Base-by-base conservation (phyloP, 192 early-diverging fungal species). In the Linnemannia exigua region DNA sequence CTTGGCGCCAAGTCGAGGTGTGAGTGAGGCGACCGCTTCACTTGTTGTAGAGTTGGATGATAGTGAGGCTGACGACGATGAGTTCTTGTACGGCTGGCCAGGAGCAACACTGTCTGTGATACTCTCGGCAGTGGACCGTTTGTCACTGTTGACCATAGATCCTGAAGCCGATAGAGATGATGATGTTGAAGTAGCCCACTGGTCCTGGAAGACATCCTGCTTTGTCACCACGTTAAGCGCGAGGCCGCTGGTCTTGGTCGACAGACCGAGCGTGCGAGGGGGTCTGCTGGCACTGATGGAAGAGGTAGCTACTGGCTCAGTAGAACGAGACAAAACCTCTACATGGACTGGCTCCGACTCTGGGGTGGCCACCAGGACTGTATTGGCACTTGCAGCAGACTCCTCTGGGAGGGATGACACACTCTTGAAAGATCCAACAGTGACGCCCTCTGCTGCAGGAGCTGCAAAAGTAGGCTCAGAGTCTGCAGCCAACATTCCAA, bases 121-220 rank as follows among this genome's bases (percentile, higher is more conserved):
- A 41, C 72, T 74, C 14, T 74, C 70, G 20, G 46, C 28, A 47
- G 36, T 72, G 5, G 67, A 44, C 4, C 66, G 71, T 63, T 67
- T 72, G 16, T 83, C 81, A 22, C 81, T 76, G 20, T 38, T 75
- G 25, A 69, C 74, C 35, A 74, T 75, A 1, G 80, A 72, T 35
- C 47, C 61, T n/a, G 46, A 52, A 19, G 82, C 82, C n/a, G 77
- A 79, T 8, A 73, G 50, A 2, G 79, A 80, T 0, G 74, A 77
- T 5, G 78, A 12, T 5, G 69, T 61, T 0, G 84, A 86, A 5
- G 74, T 44, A 6, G 35, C 50, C 78, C 78, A 86, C 17, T 80
- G 77, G 11, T 86, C 84, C 14, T 79, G 84, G 70, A 77, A 86
- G 5, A 86, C 66, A 72, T 85, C 82, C 22, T 79, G 73, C 35